Base-by-base conservation (phyloP, 1,139 yeast species). In the Blastobotrys petasosporus region DNA sequence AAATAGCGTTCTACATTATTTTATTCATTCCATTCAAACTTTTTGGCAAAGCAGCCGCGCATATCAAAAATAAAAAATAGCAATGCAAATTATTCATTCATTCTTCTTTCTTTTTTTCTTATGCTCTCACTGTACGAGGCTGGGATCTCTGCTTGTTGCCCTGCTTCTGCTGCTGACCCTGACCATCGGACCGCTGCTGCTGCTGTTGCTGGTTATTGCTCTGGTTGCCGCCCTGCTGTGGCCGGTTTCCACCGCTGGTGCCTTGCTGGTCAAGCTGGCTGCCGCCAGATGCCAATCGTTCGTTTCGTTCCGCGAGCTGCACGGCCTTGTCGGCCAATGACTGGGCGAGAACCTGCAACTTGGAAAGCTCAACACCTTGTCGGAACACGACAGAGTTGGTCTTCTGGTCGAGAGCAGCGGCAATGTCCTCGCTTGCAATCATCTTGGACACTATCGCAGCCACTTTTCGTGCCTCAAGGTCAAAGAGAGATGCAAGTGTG, bases 311-410 rank as follows among this genome's bases (percentile, higher is more conserved):
- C 45, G 85, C 77, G 55, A 87, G 76, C 61, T 82, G 80, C 51
- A 78, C 79, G 43, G 85, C 86, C 75, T 86, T 88, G 58, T 92
- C 97, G 57, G 90, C 85, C 71, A 94, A 76, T 45, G 83, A 79
- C 56, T 87, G 75, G 17, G 97, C 95, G 63, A 90, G 78, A 63
- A 84, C 90, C 74, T 92, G 97, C 66, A 92, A 76, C 65, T 82
- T 83, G 51, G 94, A 76, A 60, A 88, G 77, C 63, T 85, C 95
- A 47, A 82, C 85, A 55, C 85, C 94, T 59, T 77, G 80, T 51
- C 81, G 69, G 69, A 76, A 79, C 60, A 74, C 80, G 63, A 79
- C 71, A 55, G 74, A 75, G 62, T 74, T 73, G 58, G 76, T 76
- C 55, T 69, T 76, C 61, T 75, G 80, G 63, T 74, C 85, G 65